Conservation (phyloP, 208 protist genomes). For the Leishmania martiniquensis region DNA sequence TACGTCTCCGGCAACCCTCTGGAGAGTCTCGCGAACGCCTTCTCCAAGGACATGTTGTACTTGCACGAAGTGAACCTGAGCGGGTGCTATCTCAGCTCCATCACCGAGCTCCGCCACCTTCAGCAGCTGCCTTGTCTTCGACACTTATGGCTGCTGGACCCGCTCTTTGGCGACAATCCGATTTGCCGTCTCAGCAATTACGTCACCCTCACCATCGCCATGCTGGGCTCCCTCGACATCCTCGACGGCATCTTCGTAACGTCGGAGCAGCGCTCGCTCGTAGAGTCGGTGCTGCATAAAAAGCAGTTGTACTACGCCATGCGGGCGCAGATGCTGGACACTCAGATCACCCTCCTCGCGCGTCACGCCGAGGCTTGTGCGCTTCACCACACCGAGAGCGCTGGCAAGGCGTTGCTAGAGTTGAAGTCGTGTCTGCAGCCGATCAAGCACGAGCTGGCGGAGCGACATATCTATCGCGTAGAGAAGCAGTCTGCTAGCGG, state of each 20-base stretch:
- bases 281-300: slow-evolving; percentile 90
- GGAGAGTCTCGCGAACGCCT: slow-evolving; percentile 47
- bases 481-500: not conserved
- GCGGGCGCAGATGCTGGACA: slow-evolving; percentile 89
- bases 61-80: slow-evolving; percentile 93
- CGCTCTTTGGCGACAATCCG: slow-evolving; percentile 93
- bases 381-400: slow-evolving; percentile 22
- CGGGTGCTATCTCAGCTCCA: slow-evolving; percentile 81
- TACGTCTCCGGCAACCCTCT: slow-evolving; percentile 89
- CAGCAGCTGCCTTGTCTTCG: slow-evolving; percentile 64
- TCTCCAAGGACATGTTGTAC: slow-evolving; percentile 41
- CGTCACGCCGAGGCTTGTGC: slow-evolving; percentile 27
- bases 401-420: slow-evolving; percentile 26
- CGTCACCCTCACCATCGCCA: slow-evolving; percentile 88
- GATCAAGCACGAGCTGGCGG: slow-evolving; percentile 37
- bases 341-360: slow-evolving; percentile 74
- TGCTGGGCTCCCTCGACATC: slow-evolving; percentile 61
- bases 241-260: slow-evolving; percentile 86
- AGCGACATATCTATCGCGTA: slow-evolving; percentile 35
- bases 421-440: slow-evolving; percentile 38
- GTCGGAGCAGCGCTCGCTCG: slow-evolving; percentile 76
- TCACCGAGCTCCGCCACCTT: slow-evolving; percentile 89
- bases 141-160: slow-evolving; percentile 82
- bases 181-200: slow-evolving; percentile 95
- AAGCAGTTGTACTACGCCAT: slow-evolving; percentile 97